Conservation (phyloP, 192 early-diverging fungal genomes). For the Powellomyces hirtus region DNA sequence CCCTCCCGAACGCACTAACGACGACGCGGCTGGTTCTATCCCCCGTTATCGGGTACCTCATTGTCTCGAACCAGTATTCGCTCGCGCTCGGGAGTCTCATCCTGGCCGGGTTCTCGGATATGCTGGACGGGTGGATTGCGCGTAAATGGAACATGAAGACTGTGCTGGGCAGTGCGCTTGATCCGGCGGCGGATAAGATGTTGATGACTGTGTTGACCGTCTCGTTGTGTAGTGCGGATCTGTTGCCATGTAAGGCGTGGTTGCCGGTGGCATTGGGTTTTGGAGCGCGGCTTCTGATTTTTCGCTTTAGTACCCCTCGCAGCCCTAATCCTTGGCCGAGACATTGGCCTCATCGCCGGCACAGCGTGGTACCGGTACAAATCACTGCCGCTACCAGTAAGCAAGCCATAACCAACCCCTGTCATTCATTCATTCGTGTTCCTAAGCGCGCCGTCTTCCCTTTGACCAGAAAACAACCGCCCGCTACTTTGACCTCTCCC, state of each 20-base stretch:
- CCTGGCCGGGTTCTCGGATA: conserved; percentile 83
- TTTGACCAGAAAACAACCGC: conserved; percentile 65
- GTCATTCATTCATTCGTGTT: no score
- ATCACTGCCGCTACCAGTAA: conserved; percentile 78
- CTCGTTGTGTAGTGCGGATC: conserved; percentile 63
- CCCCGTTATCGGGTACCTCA: conserved; percentile 88
- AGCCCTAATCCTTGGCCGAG: conserved; percentile 79
- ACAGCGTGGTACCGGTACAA: conserved; percentile 85
- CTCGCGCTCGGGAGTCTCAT: conserved; percentile 73
- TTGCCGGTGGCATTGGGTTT: no score
- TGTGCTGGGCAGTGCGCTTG: conserved; percentile 82
- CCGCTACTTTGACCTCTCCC: conserved; percentile 86
- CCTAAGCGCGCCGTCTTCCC: no score
- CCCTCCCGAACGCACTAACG: conserved; percentile 87
- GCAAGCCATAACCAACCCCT: no score
- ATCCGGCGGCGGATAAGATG: conserved; percentile 92
- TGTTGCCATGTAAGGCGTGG: conserved; percentile 80
- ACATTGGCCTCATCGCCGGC: conserved; percentile 73
- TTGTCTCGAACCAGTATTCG: conserved; percentile 68
- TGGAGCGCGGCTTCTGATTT: no score
- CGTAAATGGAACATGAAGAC: conserved; percentile 83
- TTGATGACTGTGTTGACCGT: conserved; percentile 88
- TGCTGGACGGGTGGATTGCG: conserved; percentile 87
- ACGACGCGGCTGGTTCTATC: conserved; percentile 72
- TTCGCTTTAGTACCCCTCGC: conserved; percentile 62